Conservation (phyloP, 345 rosid species). For the Ceriops decandra region DNA sequence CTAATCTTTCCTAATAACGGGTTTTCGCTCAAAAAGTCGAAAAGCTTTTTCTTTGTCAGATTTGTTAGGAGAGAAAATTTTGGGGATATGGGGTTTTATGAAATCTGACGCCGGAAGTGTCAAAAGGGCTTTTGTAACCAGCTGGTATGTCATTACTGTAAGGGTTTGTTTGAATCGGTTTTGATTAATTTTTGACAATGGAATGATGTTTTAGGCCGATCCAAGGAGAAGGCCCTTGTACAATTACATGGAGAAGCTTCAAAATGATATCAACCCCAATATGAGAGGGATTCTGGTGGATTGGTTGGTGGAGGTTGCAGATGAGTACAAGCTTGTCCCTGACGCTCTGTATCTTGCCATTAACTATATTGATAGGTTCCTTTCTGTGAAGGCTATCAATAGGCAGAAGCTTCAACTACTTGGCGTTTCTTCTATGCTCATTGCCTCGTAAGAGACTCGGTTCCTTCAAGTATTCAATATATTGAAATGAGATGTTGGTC, state of each 20-base stretch:
- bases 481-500: background rate
- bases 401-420: slow-evolving; percentile 67
- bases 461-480: background rate
- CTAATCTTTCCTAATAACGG: too few relatives aligned
- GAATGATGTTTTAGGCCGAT: slow-evolving; percentile 35
- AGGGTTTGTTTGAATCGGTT: background rate
- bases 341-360: slow-evolving; percentile 59
- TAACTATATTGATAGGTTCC: slow-evolving; percentile 54
- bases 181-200: background rate
- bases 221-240: slow-evolving; percentile 52
- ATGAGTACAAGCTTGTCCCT: slow-evolving; percentile 58
- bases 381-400: slow-evolving; percentile 44
- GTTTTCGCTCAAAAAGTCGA: too few relatives aligned
- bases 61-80: too few relatives aligned
- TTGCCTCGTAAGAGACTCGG: slow-evolving; percentile 62
- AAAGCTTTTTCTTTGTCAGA: too few relatives aligned
- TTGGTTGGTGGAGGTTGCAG: slow-evolving; percentile 88
- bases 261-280: slow-evolving; percentile 53
- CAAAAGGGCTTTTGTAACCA: too few relatives aligned
- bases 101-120: too few relatives aligned
- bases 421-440: slow-evolving; percentile 81
- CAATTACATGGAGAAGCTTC: slow-evolving; percentile 67
- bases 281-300: slow-evolving; percentile 81
- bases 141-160: too few relatives aligned
- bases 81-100: too few relatives aligned